Base-by-base conservation (phyloP, 306 rosid species). In the Medicago arabica region DNA sequence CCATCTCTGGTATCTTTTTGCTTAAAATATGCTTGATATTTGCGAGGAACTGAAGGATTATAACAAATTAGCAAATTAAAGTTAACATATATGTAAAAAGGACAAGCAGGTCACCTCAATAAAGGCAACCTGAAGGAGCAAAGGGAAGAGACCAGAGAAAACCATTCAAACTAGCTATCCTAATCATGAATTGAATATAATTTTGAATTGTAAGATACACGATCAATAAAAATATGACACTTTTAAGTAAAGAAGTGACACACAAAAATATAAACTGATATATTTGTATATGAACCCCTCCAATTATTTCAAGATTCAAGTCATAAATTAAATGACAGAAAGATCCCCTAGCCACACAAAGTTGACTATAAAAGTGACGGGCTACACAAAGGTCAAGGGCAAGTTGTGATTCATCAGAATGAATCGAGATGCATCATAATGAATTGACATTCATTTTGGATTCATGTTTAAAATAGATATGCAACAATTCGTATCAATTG, bases 1-100 rank as follows among this genome's bases (percentile, higher is more conserved):
- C 60, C 21, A 51, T 16, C 60, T 54, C 13, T 54, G 31, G 6
- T 17, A 25, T 60, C 43, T 61, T 7, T 31, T 12, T 61, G 2
- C 44, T 62, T 62, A 34, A n/a, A 12, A 6, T 34, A 62, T 31
- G 68, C 12, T 62, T 62, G 68, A 62, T 62, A 36, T 62, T 61
- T 62, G 46, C 31, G 68, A 55, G 61, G 28, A 55, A 15, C 14
- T 55, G 61, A 55, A 55, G 61, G 61, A 55, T 18, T 13, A 1
- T 8, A 17, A 54, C 28, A 18, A 9, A 9, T 8, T 18, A 19
- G 61, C 13, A 19, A 53, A 53, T 18, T 18, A 19, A 55, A 55
- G 62, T 19, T 11, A 53, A 53, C 36, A 53, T 18, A 17, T 11
- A 17, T 7, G 59, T n/a, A 17, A 53, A 17, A 53, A 17, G 11